Evolutionary conservation across 2,329 filamentous ascomycete genomes (phyloP), one percentile per base, ranked within the genome.

Genomic region (Sporothrix pseudoabietina): DNA sequence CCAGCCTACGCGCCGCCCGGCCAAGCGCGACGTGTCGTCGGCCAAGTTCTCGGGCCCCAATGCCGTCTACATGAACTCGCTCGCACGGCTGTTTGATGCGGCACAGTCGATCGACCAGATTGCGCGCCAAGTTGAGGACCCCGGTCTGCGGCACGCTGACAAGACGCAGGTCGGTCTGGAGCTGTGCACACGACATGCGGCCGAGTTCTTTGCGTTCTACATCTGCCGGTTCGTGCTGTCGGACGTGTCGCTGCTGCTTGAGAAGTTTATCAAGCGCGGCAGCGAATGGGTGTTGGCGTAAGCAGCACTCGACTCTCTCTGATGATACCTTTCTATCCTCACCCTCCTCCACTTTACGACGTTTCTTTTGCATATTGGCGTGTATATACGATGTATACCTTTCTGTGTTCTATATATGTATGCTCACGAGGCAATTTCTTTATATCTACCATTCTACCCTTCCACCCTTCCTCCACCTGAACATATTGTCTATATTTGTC

Each of bases 151-250:
- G 77, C 93, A 96, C 82, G 94, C 94, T 22, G 95, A 94, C 77
- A 94, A 94, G 78, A 98, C 96, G 9, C 94, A 98, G 80, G 94
- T 99, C 71, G 96, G 96, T 10, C 88, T 99, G 47, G 96, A 99
- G 82, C 87, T 99, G 55, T 96, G 94, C 80, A 94, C 94, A 49
- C 89, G 95, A 55, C 95, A 98, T 81, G 96, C 95, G 8, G 93
- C 95, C 47, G 96, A 99, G 82, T 99, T 99, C 82, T 99, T 99
- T 81, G 94, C 92, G 19, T 98, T 99, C 82, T 98, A 96, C 81
- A 88, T 99, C 39, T 98, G 95, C 82, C 91, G 96, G 22, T 99
- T 99, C 80, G 94, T 94, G n/a, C 85, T 99, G 75, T 87, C 90
- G 4, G 96, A 99, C 81, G 84, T 99, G 75, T 88, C 90, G 54